Evolutionary conservation across 2,329 filamentous ascomycete species (phyloP).

Genomic region (Verticillium albo-atrum): DNA sequence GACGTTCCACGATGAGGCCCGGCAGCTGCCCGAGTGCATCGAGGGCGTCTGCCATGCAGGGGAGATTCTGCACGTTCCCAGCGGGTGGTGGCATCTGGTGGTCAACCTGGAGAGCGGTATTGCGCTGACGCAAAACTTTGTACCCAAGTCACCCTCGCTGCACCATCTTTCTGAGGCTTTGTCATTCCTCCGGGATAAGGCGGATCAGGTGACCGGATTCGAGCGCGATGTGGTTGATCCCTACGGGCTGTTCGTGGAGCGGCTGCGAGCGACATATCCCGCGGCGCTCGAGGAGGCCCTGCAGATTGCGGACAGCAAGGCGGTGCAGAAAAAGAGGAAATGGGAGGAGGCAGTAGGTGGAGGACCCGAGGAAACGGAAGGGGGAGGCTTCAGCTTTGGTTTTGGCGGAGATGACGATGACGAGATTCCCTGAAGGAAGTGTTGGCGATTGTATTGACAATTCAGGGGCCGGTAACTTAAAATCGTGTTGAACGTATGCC

Average conservation of each 20-base stretch:
- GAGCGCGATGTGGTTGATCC: slow-evolving; percentile 65
- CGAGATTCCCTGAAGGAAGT: slow-evolving; percentile 6
- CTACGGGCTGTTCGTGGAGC: slow-evolving; percentile 68
- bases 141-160: slow-evolving; percentile 56
- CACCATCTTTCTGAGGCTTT: slow-evolving; percentile 69
- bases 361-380: slow-evolving; percentile 25
- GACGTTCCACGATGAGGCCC: slow-evolving; percentile 80
- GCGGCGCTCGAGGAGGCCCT: slow-evolving; percentile 64
- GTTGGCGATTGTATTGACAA: too few species aligned
- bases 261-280: slow-evolving; percentile 59
- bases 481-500: too few species aligned
- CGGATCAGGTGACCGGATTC: slow-evolving; percentile 87
- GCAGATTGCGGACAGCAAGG: slow-evolving; percentile 58
- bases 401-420: slow-evolving; percentile 47
- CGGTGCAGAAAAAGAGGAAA: slow-evolving; percentile 67
- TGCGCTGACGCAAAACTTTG: slow-evolving; percentile 93
- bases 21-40: slow-evolving; percentile 68
- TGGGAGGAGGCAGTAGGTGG: slow-evolving; percentile 75
- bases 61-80: slow-evolving; percentile 88
- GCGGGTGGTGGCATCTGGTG: slow-evolving; percentile 95
- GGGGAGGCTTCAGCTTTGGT: slow-evolving; percentile 48
- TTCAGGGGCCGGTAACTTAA: too few species aligned
- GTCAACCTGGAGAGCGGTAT: slow-evolving; percentile 83
- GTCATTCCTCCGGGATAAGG: slow-evolving; percentile 74
- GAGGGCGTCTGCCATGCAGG: slow-evolving; percentile 82